phyloP scores from a whole-genome alignment of 495 filamentous ascomycete genomes.

The Neurospora sp. region DNA sequence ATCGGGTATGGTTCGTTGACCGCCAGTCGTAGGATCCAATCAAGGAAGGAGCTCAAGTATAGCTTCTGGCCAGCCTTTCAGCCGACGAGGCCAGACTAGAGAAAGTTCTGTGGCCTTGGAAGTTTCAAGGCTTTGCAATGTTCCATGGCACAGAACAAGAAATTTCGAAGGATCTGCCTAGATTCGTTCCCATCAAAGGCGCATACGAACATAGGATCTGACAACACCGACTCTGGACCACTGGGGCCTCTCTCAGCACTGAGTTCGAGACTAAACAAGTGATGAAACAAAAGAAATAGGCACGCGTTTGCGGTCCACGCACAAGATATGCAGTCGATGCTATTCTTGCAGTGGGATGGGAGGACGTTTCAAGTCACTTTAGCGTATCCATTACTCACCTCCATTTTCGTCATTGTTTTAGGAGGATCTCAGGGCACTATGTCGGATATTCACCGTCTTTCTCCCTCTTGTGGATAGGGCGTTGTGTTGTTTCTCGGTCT shows the following conservation, averaged over 20 bases:
- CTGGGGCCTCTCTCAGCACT: constrained; percentile 1
- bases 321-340: not conserved
- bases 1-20: constrained; percentile 1
- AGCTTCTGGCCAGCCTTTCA: constrained; percentile 1
- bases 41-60: not conserved
- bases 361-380: not conserved
- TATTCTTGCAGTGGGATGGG: not conserved
- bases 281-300: constrained; percentile 1
- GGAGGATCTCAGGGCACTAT: not conserved
- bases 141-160: not conserved
- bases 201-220: constrained; percentile 1
- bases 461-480: not conserved
- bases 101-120: not conserved
- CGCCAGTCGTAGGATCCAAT: constrained; percentile 6
- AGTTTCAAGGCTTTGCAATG: not conserved
- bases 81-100: not conserved
- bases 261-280: constrained; percentile 5
- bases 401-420: not conserved
- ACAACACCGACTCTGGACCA: constrained; percentile 7
- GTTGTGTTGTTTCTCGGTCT: constrained; percentile 1
- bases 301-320: not conserved
- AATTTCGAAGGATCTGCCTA: not conserved
- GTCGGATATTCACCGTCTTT: constrained; percentile 7
- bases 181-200: not conserved
- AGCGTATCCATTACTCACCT: constrained; percentile 1